phyloP scores from a whole-genome alignment of 225 moss, liverwort and hornwort genomes.

The Polytrichum commune region DNA sequence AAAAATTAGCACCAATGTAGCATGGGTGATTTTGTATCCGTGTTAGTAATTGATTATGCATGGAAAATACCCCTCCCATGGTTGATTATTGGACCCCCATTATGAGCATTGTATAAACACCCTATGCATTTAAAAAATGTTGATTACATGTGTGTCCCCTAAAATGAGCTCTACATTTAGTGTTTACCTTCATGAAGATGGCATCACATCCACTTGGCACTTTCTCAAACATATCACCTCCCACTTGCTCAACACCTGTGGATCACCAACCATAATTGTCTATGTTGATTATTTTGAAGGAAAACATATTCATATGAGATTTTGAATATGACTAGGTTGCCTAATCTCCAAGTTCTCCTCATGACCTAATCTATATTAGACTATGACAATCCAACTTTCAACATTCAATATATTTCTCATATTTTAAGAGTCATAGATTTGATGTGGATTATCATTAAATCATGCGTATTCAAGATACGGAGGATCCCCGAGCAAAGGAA shows the following conservation, averaged over 20 bases:
- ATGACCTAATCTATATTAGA: too few species aligned
- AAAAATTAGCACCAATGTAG: background rate
- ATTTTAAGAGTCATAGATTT: too few species aligned
- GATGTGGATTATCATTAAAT: too few species aligned
- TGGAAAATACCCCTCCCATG: background rate
- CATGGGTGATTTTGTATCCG: background rate
- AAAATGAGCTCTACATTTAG: background rate
- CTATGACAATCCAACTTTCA: too few species aligned
- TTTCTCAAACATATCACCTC: background rate
- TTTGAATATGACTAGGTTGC: too few species aligned
- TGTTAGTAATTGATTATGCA: background rate
- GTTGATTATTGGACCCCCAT: background rate
- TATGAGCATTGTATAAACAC: background rate
- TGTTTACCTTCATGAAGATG: background rate
- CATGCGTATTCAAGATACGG: too few species aligned
- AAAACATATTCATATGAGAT: too few species aligned
- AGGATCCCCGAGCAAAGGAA: too few species aligned
- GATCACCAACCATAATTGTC: background rate
- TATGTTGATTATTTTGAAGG: too few species aligned
- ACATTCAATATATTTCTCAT: too few species aligned
- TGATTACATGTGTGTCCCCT: background rate
- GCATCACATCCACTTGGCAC: constrained; percentile 1
- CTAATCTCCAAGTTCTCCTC: too few species aligned
- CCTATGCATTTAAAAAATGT: background rate
- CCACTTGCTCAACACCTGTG: background rate